Base-by-base conservation (phyloP, 257 asterid genomes). In the Haberlea rhodopensis region DNA sequence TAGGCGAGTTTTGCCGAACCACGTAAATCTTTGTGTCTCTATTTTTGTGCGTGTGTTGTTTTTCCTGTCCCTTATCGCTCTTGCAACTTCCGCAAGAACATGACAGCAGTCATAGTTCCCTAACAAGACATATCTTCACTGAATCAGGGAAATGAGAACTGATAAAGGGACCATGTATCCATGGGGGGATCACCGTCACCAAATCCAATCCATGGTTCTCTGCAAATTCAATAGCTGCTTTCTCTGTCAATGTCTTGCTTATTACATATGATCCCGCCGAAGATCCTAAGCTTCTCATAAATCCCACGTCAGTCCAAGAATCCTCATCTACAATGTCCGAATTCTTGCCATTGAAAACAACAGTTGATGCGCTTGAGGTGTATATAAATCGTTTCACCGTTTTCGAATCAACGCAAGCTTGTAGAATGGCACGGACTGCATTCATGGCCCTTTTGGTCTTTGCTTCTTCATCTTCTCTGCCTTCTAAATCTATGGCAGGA, bases 121-220 rank as follows among this genome's bases (percentile, higher is more conserved):
- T n/a, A n/a, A n/a, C n/a, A n/a, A n/a, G n/a, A n/a, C 40, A 55
- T 5, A 25, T 16, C 54, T 34, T 53, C 26, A 66, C 71, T 2
- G 62, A 66, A 10, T 24, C 10, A 2, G 71, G 71, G 21, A 61
- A 23, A 22, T 58, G 55, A 11, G 63, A 40, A 22, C 27, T 1
- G 55, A 66, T 54, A 40, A 54, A 66, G 24, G 71, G 62, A 37
- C 71, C 63, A 10, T 66, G 71, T 34, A 66, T 66, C 26, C 32
- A 54, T 8, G 46, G 7, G 1, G 71, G 71, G 27, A 66, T 19
- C 40, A 66, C 25, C 5, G 63, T 34, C 27, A 66, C 63, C 0
- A 66, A 26, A 0, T 53, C 63, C 19, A 66, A 48, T n/a, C 55
- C 71, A 19, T 66, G 52, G 11, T 24, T 54, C 16, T 25, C 53